Percentiles rank a stretch among this genome's conserved stretches.
These are phyloP conservation scores for Erythrophleum ivorense DNA, from an alignment of 331 rosid genomes.

Conservation along the genomic window DNA sequence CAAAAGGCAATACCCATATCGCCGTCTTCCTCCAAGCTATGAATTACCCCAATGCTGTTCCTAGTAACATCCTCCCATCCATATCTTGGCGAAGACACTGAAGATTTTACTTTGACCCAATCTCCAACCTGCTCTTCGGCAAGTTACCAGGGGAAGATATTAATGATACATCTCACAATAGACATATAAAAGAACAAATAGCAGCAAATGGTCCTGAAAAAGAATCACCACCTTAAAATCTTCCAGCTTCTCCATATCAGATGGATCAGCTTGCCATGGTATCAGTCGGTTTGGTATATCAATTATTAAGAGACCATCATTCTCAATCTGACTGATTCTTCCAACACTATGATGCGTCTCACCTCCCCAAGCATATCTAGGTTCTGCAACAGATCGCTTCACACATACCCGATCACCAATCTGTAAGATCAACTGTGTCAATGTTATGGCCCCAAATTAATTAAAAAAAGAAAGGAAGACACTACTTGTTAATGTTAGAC, in stretches of 20 bases:
- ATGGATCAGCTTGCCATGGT: constrained; percentile 85
- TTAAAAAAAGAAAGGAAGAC: background rate
- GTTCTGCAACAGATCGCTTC: constrained; percentile 82
- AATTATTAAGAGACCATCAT: constrained; percentile 74
- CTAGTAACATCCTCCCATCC: constrained; percentile 87
- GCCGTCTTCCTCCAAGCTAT: constrained; percentile 80
- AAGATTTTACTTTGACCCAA: constrained; percentile 84
- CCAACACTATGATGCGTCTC: constrained; percentile 90
- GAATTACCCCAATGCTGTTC: constrained; percentile 72
- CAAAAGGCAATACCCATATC: constrained; percentile 81
- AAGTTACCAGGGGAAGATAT: constrained; percentile 16
- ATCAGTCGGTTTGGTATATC: constrained; percentile 73
- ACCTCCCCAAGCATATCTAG: constrained; percentile 87
- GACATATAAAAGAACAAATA: background rate
- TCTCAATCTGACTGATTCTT: constrained; percentile 73
- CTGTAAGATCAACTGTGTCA: constrained; percentile 47
- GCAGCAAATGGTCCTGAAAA: background rate
- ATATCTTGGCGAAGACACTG: constrained; percentile 75
- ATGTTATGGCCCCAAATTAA: background rate
- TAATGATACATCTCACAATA: background rate
- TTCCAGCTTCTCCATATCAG: constrained; percentile 85
- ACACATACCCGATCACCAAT: constrained; percentile 79
- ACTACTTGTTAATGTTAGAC: constrained; percentile 12
- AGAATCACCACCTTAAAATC: constrained; percentile 68
- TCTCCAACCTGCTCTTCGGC: constrained; percentile 67